A percentile compares a stretch with the other conserved stretches of the same genome.
phyloP scores from a whole-genome alignment of 306 rosid species.

The Glycine tomentella region DNA sequence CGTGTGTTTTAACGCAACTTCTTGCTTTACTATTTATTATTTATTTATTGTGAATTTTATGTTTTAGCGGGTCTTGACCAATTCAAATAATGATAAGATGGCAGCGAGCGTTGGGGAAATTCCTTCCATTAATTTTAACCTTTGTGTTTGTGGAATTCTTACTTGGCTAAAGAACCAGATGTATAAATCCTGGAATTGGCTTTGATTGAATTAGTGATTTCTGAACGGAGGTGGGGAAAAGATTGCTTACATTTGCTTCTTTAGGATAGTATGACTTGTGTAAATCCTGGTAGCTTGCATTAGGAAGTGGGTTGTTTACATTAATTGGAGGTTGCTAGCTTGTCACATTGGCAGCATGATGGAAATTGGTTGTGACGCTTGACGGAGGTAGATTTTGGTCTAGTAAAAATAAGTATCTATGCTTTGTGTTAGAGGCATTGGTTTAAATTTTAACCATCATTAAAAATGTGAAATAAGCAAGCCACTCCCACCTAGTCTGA shows the following conservation, averaged over 20 bases:
- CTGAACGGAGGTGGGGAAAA: neutral
- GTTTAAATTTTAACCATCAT: conserved; percentile 21
- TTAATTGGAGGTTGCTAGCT: conserved; percentile 13
- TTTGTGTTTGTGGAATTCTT: neutral
- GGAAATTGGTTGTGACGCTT: conserved; percentile 11
- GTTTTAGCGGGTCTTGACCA: conserved; percentile 9
- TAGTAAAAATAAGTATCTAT: neutral
- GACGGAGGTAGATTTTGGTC: conserved; percentile 29
- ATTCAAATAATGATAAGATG: neutral
- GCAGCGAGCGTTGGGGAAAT: neutral
- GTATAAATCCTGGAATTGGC: conserved; percentile 10
- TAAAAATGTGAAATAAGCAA: conserved; percentile 5
- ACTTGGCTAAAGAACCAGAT: neutral
- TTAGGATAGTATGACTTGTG: conserved; percentile 11
- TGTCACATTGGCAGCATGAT: neutral
- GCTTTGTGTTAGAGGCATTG: neutral
- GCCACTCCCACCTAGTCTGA: conserved; percentile 5
- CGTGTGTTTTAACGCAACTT: neutral
- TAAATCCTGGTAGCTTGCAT: conserved; percentile 29
- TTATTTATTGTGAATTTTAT: neutral
- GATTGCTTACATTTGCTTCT: conserved; percentile 12
- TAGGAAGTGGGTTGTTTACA: conserved; percentile 32
- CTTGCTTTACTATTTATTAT: neutral
- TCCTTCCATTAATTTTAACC: neutral
- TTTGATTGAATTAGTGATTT: conserved; percentile 29